A percentile compares a stretch with the other conserved stretches of the same genome.
Conservation (phyloP, 345 rosid genomes). For the Aquilaria sinensis region DNA sequence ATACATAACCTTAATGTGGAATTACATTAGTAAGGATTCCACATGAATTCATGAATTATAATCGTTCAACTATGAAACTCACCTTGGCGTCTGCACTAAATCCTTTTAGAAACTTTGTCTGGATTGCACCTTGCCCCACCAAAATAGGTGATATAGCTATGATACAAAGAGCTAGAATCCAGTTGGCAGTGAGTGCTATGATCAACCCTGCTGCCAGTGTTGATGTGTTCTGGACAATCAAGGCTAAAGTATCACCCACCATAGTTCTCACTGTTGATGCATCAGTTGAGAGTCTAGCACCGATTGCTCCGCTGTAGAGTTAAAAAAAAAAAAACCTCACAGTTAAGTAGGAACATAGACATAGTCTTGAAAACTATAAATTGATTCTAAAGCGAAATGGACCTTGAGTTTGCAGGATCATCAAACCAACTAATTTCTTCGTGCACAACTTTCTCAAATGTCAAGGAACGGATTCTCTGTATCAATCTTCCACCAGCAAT, state of each 20-base stretch:
- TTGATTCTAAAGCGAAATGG: not conserved
- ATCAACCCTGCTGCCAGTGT: constrained; percentile 38
- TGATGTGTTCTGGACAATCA: constrained; percentile 45
- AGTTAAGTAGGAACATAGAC: not conserved
- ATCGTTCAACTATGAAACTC: no score
- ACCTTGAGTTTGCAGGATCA: constrained; percentile 71
- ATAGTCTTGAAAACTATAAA: not conserved
- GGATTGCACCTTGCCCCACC: constrained; percentile 34
- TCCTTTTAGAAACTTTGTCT: constrained; percentile 39
- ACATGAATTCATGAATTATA: no score
- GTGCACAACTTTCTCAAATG: constrained; percentile 72
- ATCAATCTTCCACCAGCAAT: constrained; percentile 81
- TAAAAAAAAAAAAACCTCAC: not conserved
- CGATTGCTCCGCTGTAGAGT: constrained; percentile 47
- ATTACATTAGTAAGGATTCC: no score
- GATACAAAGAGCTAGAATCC: constrained; percentile 44
- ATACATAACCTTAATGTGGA: constrained; percentile 40
- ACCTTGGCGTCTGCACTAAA: constrained; percentile 55
- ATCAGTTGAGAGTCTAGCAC: constrained; percentile 61
- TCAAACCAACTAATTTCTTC: constrained; percentile 91
- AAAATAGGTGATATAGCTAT: constrained; percentile 40
- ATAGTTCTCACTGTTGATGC: constrained; percentile 45
- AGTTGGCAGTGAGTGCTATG: constrained; percentile 52
- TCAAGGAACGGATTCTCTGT: constrained; percentile 53
- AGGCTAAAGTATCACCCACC: constrained; percentile 52